Evolutionary conservation across 2,329 filamentous ascomycete genomes (phyloP), one percentile per base, ranked within the genome.

Genomic region (Myriosclerotinia scirpicola): DNA sequence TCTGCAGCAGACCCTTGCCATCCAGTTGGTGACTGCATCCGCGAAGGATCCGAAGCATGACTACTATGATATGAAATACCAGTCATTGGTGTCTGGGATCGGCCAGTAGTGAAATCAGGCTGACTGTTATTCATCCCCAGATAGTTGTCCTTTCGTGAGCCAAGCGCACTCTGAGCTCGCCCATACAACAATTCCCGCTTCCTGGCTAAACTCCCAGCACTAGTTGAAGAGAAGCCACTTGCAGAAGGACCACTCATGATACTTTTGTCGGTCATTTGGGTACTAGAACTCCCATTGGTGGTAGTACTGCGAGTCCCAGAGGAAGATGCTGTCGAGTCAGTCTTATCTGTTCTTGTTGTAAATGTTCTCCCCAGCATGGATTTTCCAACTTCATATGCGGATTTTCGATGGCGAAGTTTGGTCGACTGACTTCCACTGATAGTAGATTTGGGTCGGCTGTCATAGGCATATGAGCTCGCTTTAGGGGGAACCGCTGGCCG

Each of bases 221-320:
- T 98, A 20, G 95, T 98, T 61, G 93, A 91, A 77, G 94, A 98
- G 78, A 97, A 92, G 15, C 86, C 94, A 61, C 93, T 89, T 0
- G 95, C 95, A 64, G 95, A 98, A 63, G 87, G 84, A 3, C 94
- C 95, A 77, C 94, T 98, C 94, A 97, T 97, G 54, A 99, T 78
- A 74, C 92, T 98, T 73, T 90, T 87, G 72, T 89, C 88, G 20
- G 92, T 97, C 76, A 87, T 88, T 72, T 91, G 87, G 0, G 90
- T 93, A 70, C 89, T 91, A 52, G 84, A 86, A 70, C 86, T 90
- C 67, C 81, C 82, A 72, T 84, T 84, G 8, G 88, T 91, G 2
- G 83, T 82, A 38, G 82, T 87, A 72, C 89, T 93, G 70, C 89
- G 87, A 61, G 87, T 86, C 15, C 87, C 87, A 52, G 85, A 87